phyloP scores from a whole-genome alignment of 441 rosid species.

The Populus hybrid region DNA sequence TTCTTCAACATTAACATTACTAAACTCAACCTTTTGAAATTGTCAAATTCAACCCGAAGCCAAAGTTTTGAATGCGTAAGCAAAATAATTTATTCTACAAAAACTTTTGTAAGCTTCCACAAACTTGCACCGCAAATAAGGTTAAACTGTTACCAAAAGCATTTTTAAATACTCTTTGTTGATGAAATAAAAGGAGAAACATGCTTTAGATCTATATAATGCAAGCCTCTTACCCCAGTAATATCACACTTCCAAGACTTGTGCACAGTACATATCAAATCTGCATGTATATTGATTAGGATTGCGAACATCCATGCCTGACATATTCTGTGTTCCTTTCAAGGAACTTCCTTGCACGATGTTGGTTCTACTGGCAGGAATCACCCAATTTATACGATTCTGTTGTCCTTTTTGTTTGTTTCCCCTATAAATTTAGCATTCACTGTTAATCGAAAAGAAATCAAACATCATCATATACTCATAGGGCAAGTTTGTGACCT shows the following conservation, averaged over 20 bases:
- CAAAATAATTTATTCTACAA: not conserved
- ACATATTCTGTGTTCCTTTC: not conserved
- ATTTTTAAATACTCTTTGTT: not conserved
- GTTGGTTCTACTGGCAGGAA: not conserved
- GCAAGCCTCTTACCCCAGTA: not conserved
- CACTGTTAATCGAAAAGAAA: too few relatives aligned
- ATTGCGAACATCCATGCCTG: not conserved
- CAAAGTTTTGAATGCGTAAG: not conserved
- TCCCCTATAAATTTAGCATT: too few relatives aligned
- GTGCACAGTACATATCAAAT: not conserved
- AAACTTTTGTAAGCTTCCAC: not conserved
- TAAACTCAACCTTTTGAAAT: not conserved
- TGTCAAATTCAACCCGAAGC: not conserved
- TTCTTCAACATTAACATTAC: not conserved
- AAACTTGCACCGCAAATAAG: not conserved
- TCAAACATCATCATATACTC: not conserved
- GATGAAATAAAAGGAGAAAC: not conserved
- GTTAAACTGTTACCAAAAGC: not conserved
- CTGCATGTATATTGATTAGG: not conserved
- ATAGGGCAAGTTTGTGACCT: not conserved
- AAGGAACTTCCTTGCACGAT: not conserved
- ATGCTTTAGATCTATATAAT: not conserved
- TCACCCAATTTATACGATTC: not conserved
- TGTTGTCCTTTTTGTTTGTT: not conserved
- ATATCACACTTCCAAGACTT: not conserved